Base-by-base conservation (phyloP, 139 green algal species). In the Tetradesmus obliquus region DNA sequence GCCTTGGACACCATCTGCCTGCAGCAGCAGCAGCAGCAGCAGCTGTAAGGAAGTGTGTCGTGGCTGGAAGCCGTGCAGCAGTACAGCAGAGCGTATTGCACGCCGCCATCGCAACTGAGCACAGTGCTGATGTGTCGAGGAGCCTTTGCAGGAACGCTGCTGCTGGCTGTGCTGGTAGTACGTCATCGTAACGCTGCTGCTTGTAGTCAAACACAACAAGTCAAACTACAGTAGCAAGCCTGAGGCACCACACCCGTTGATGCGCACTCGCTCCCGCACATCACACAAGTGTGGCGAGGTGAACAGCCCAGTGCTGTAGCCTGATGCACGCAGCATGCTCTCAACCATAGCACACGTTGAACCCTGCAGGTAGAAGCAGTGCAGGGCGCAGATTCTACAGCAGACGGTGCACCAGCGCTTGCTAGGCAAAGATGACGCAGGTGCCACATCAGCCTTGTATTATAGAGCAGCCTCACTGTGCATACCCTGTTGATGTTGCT, bases 321-420 rank as follows among this genome's bases (percentile, higher is more conserved):
- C 97, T 55, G 92, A 95, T 2, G 71, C 0, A 6, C 96, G 94
- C 87, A 99, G 93, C 5, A 99, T 97, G 90, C 91, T 95, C 85
- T 99, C 97, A 55, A 98, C 93, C 95, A 99, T 97, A 5, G 96
- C 95, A 87, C 96, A 98, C 1, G 97, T 99, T 55, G 97, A 99
- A 9, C 97, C 97, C 95, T 97, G 91, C 32, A 85, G 60, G 9
- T 4, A 71, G 60, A 13, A 15, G 2, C 2, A 20, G 60, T 13
- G 19, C 60, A 71, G 60, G 2, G 19, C 15, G 60, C 60, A 71
- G 60, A 13, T 71, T 71, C 32, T 45, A 45, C 32, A 45, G 32
- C 32, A 45, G 32, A 45, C 32, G 32, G 32, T 45, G 32, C 32
- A 45, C 32, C 32, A 45, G 32, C 32, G 32, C 32, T 45, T 45